Percentiles rank a stretch among this genome's conserved stretches.
These are phyloP conservation scores for Cytospora chrysosperma DNA, from an alignment of 2,329 filamentous ascomycete species.

Conservation along the genomic window DNA sequence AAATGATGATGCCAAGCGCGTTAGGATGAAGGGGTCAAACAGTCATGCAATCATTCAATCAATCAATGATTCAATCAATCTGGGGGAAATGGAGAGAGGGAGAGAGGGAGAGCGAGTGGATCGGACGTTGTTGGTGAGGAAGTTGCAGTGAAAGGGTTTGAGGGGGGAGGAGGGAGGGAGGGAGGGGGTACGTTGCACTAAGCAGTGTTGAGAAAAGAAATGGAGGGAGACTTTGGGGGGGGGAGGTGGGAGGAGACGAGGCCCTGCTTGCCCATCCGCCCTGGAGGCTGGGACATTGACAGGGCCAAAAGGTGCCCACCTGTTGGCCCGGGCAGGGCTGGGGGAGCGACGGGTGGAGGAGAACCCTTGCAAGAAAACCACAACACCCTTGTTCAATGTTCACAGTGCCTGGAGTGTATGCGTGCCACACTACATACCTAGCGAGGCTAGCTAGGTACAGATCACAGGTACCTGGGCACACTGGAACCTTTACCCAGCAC, in stretches of 20 bases:
- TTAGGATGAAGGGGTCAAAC: not conserved
- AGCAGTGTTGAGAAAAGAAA: not conserved
- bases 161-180: not conserved
- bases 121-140: not conserved
- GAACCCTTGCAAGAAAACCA: not conserved
- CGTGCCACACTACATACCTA: no score
- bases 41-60: not conserved
- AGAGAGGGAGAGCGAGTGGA: not conserved
- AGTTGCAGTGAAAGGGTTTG: not conserved
- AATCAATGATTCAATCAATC: not conserved
- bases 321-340: not conserved
- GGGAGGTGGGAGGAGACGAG: not conserved
- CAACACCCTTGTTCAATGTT: not conserved
- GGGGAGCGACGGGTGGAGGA: not conserved
- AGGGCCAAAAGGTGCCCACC: not conserved
- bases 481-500: conserved; percentile 1
- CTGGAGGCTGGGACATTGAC: not conserved
- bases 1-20: not conserved
- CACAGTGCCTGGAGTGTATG: not conserved
- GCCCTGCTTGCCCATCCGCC: not conserved
- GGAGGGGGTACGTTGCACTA: not conserved
- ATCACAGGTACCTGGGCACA: not conserved
- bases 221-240: no score
- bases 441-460: no score
- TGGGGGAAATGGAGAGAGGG: not conserved